Evolutionary conservation across 768 basidiomycete genomes (phyloP), one percentile per base, ranked within the genome.

Genomic region (Aureoboletus auriporus): DNA sequence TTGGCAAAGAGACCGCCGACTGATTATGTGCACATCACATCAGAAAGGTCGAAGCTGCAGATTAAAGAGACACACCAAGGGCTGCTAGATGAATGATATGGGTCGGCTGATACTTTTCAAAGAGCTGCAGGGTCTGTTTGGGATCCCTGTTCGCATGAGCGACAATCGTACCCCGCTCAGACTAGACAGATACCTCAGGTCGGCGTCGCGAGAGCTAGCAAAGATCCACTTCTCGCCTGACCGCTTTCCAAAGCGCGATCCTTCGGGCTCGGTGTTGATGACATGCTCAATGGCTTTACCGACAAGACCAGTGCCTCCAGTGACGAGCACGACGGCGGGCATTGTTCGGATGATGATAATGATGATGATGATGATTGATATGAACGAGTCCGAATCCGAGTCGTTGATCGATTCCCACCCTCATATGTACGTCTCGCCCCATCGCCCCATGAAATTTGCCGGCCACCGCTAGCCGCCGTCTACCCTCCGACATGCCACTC

Each of bases 81-180:
- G 94, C 93, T 31, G 93, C 94, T 39, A 96, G 82, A 71, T 97
- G 95, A 61, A 98, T 96, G 59, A 97, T 92, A 77, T 94, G 87
- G 1, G 91, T 95, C 0, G 95, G 93, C 62, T 89, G 86, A 71
- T 96, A 84, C 70, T 92, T 93, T 58, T 90, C 86, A 56, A 88
- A 96, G 60, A 94, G 67, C 61, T 75, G 75, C 59, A 74, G 71
- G 35, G 92, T 85, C 65, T 84, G 80, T 51, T 71, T 77, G 3
- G 78, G 69, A 65, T 92, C 82, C 59, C 93, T 93, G 57, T 38
- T 33, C 34, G 33, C 34, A 37, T 23, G 42, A 23, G 39, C 11
- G 43, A 33, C 29, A 38, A 42, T 12, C 30, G 5, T 27, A 26
- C 34, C 20, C n/a, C n/a, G 20, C n/a, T 31, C 43, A 10, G 30